A percentile compares a stretch with the other conserved stretches of the same genome.
Evolutionary conservation across 495 filamentous ascomycete genomes (phyloP).

Genomic region (Lasiosphaeria miniovina): DNA sequence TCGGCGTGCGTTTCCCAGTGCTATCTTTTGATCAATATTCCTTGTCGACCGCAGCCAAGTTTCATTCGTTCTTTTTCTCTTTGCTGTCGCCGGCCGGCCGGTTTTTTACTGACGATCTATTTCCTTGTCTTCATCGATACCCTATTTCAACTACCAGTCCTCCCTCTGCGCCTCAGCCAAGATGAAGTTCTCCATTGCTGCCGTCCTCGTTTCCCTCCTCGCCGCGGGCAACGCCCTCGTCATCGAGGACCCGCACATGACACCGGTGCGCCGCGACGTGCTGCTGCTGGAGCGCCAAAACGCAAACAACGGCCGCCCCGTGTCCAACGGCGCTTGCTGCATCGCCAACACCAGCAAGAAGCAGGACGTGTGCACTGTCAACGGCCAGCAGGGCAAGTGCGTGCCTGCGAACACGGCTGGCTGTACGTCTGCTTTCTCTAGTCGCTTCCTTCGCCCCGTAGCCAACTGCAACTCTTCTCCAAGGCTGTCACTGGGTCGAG

Average conservation of each 20-base stretch:
- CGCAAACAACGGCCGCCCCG: constrained; percentile 17
- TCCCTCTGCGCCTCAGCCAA: background rate
- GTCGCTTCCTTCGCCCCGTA: background rate
- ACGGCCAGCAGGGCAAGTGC: constrained; percentile 13
- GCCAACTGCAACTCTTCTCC: too few relatives aligned
- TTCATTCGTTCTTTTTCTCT: background rate
- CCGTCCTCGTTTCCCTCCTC: constrained; percentile 15
- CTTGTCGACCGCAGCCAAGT: too few relatives aligned
- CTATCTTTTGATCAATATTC: background rate
- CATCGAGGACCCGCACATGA: constrained; percentile 15
- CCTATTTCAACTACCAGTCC: background rate
- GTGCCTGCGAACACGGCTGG: constrained; percentile 13
- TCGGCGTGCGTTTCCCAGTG: background rate
- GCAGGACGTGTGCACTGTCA: constrained; percentile 25
- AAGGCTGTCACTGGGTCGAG: too few relatives aligned
- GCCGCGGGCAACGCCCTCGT: constrained; percentile 12
- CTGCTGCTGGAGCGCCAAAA: constrained; percentile 15
- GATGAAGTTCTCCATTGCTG: constrained; percentile 20
- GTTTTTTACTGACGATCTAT: background rate
- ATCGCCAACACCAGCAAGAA: constrained; percentile 21
- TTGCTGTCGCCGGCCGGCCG: constrained; percentile 8
- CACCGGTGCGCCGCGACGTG: constrained; percentile 14
- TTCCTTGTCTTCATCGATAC: background rate
- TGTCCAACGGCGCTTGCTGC: constrained; percentile 21
- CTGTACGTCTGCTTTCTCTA: constrained; percentile 9